Conservation (phyloP, 768 basidiomycete genomes). For the Trametes gibbosa region DNA sequence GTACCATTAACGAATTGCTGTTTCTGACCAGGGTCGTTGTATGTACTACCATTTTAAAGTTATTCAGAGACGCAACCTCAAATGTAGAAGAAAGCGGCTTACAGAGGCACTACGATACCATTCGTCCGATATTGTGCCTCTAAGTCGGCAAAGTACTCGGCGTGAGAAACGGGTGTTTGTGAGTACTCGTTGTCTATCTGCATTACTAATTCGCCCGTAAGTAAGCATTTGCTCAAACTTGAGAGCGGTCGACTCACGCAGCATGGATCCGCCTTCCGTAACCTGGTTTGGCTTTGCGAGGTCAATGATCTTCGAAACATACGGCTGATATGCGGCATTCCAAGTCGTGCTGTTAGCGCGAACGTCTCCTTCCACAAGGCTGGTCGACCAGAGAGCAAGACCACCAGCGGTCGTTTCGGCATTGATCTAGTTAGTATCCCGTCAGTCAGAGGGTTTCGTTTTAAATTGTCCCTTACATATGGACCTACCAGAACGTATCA, state of each 20-base stretch:
- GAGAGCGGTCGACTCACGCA: slow-evolving; percentile 42
- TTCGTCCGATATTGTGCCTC: slow-evolving; percentile 13
- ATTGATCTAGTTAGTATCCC: slow-evolving; percentile 66
- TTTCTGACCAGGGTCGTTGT: slow-evolving; percentile 28
- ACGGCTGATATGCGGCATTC: slow-evolving; percentile 66
- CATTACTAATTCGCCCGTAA: slow-evolving; percentile 36
- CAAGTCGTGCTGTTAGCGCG: slow-evolving; percentile 74
- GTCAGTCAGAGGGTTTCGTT: neutral
- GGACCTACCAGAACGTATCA: slow-evolving; percentile 7
- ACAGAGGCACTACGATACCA: slow-evolving; percentile 26
- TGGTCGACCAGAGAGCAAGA: slow-evolving; percentile 66
- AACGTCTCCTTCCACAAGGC: slow-evolving; percentile 58
- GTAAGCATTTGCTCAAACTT: neutral
- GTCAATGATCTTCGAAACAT: slow-evolving; percentile 63
- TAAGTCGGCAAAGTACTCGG: slow-evolving; percentile 22
- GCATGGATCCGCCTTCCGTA: slow-evolving; percentile 71
- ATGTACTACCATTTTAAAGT: slow-evolving; percentile 15
- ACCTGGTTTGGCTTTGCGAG: slow-evolving; percentile 66
- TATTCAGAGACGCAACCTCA: neutral
- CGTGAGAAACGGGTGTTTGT: slow-evolving; percentile 40
- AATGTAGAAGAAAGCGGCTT: neutral
- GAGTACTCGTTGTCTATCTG: slow-evolving; percentile 72
- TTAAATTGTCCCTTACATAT: slow-evolving; percentile 27
- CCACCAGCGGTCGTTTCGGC: slow-evolving; percentile 82
- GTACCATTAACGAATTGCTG: slow-evolving; percentile 29